phyloP scores from a whole-genome alignment of 306 rosid genomes.

The Cicer cuneatum region DNA sequence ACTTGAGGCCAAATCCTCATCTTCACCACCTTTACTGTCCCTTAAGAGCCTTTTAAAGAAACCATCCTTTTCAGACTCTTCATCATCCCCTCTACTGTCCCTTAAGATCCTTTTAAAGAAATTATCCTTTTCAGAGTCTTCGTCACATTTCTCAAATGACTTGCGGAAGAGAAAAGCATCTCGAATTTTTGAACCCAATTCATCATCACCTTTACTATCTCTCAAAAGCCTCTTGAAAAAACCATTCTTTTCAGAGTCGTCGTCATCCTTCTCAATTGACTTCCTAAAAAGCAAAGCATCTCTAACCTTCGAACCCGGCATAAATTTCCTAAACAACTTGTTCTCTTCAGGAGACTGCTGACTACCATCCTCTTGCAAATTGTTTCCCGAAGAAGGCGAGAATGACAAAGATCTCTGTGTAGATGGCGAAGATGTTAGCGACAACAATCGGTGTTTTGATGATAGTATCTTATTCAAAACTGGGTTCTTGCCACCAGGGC shows the following conservation, averaged over 20 bases:
- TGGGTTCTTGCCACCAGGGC: conserved; percentile 72
- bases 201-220: conserved; percentile 87
- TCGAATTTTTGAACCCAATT: conserved; percentile 70
- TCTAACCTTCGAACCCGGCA: conserved; percentile 80
- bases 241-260: conserved; percentile 81
- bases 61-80: conserved; percentile 78
- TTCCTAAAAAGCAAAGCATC: conserved; percentile 87
- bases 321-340: conserved; percentile 79
- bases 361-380: conserved; percentile 65
- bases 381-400: conserved; percentile 66
- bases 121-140: conserved; percentile 77
- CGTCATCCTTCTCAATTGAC: conserved; percentile 79
- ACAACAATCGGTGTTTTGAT: conserved; percentile 78
- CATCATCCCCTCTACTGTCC: conserved; percentile 77
- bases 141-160: conserved; percentile 77
- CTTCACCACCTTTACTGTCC: conserved; percentile 79
- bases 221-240: conserved; percentile 87
- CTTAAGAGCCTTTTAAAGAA: conserved; percentile 82
- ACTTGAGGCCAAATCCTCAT: conserved; percentile 76
- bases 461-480: conserved; percentile 76
- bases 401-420: conserved; percentile 64
- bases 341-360: conserved; percentile 72
- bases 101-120: conserved; percentile 81
- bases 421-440: conserved; percentile 73
- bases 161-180: conserved; percentile 75